Conservation (phyloP, 768 basidiomycete species). For the Pleurotus salmoneostramineus region DNA sequence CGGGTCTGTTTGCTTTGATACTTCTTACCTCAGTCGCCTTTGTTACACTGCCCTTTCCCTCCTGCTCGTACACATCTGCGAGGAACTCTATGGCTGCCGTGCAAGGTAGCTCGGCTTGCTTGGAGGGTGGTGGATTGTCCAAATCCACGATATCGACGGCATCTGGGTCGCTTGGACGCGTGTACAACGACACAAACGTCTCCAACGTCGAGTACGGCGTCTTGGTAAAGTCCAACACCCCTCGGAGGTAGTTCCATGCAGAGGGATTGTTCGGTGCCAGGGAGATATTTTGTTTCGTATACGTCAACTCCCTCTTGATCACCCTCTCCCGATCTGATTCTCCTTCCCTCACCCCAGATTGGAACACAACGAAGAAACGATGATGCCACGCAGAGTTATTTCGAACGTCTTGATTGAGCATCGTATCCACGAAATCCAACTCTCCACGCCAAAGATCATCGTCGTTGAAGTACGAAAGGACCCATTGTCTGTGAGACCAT, state of each 20-base stretch:
- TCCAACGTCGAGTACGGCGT: conserved; percentile 52
- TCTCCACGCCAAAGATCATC: conserved; percentile 71
- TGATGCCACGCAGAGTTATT: conserved; percentile 99
- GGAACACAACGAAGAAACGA: conserved; percentile 84
- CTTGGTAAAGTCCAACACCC: conserved; percentile 60
- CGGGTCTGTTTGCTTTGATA: not conserved
- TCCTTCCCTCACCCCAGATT: conserved; percentile 57
- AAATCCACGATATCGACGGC: conserved; percentile 55
- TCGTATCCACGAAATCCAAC: conserved; percentile 66
- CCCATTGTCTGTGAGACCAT: conserved; percentile 97
- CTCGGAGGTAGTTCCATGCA: conserved; percentile 96
- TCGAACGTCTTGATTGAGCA: conserved; percentile 73
- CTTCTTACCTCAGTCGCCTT: conserved; percentile 46
- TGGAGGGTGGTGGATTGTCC: conserved; percentile 67
- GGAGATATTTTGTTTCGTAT: conserved; percentile 75
- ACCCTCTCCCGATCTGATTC: conserved; percentile 59
- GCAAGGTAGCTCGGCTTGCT: conserved; percentile 70
- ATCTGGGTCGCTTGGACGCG: conserved; percentile 27
- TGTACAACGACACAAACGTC: conserved; percentile 66
- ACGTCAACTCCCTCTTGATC: conserved; percentile 73
- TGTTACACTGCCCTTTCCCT: conserved; percentile 40
- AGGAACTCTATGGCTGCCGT: conserved; percentile 80
- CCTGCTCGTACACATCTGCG: conserved; percentile 68
- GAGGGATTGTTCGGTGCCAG: conserved; percentile 91
- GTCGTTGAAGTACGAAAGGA: conserved; percentile 80